Conservation (phyloP, 2,329 filamentous ascomycete species). For the Rhytidhysteron rufulum region DNA sequence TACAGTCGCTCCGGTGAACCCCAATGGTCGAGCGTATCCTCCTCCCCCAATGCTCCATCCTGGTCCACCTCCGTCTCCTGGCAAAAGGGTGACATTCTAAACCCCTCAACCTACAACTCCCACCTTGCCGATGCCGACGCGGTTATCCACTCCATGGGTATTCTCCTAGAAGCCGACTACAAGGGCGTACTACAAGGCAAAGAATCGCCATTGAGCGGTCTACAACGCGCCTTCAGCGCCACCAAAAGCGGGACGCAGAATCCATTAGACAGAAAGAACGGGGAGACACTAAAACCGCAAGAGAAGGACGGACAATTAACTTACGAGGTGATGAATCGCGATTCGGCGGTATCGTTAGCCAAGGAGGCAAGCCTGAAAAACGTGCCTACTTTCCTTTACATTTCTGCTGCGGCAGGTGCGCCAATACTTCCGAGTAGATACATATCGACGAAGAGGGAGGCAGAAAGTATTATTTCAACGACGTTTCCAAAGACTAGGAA, state of each 20-base stretch:
- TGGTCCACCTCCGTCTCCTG: slow-evolving; percentile 84
- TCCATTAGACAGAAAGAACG: slow-evolving; percentile 61
- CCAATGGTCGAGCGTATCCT: slow-evolving; percentile 75
- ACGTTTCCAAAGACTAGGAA: slow-evolving; percentile 72
- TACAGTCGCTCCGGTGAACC: slow-evolving; percentile 83
- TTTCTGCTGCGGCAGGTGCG: slow-evolving; percentile 82
- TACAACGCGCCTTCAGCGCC: slow-evolving; percentile 73
- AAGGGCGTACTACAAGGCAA: slow-evolving; percentile 83
- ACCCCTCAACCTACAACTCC: slow-evolving; percentile 72
- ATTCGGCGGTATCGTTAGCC: slow-evolving; percentile 78
- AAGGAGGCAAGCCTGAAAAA: slow-evolving; percentile 65
- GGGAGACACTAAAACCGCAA: slow-evolving; percentile 58
- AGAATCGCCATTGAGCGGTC: slow-evolving; percentile 74
- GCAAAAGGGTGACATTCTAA: slow-evolving; percentile 84
- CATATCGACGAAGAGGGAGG: slow-evolving; percentile 86
- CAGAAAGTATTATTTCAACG: slow-evolving; percentile 70
- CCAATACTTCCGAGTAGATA: slow-evolving; percentile 82
- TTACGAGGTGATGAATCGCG: slow-evolving; percentile 96
- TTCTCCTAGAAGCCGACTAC: slow-evolving; percentile 95
- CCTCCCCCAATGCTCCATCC: slow-evolving; percentile 63
- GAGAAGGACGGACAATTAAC: slow-evolving; percentile 75
- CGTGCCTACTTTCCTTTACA: slow-evolving; percentile 73
- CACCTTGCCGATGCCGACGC: slow-evolving; percentile 74
- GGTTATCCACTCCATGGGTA: slow-evolving; percentile 93
- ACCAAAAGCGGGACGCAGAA: slow-evolving; percentile 62